phyloP scores from a whole-genome alignment of 345 rosid species.

The Leavenworthia alabamica region DNA sequence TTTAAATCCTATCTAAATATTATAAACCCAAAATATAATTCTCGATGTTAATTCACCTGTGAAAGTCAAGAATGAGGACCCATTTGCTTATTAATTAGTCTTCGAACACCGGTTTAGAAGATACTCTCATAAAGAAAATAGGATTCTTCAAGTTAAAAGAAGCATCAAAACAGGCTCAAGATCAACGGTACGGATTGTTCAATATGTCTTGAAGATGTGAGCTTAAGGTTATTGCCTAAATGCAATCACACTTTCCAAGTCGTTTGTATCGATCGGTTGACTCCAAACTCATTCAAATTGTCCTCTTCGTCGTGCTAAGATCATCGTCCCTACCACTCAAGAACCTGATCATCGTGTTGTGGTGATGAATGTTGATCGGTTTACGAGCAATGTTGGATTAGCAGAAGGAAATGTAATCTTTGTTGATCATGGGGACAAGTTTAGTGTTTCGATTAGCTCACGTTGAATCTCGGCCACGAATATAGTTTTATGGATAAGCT shows the following conservation, averaged over 20 bases:
- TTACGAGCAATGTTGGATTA: slow-evolving; percentile 25
- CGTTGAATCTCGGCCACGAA: slow-evolving; percentile 42
- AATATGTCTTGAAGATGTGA: slow-evolving; percentile 78
- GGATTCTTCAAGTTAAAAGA: slow-evolving; percentile 56
- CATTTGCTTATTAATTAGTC: slow-evolving; percentile 58
- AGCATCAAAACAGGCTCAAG: slow-evolving; percentile 31
- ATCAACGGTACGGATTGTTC: slow-evolving; percentile 71
- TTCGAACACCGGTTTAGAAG: slow-evolving; percentile 68
- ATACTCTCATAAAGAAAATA: slow-evolving; percentile 66
- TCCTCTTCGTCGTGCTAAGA: slow-evolving; percentile 77
- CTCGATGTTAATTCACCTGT: slow-evolving; percentile 36
- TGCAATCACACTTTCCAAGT: slow-evolving; percentile 84
- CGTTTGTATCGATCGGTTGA: slow-evolving; percentile 86
- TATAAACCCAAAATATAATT: too few relatives aligned
- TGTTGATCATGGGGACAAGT: slow-evolving; percentile 37
- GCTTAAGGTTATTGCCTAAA: slow-evolving; percentile 73
- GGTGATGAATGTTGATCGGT: slow-evolving; percentile 25
- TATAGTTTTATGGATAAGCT: slow-evolving; percentile 27
- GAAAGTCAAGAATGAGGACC: slow-evolving; percentile 33
- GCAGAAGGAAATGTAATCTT: slow-evolving; percentile 25
- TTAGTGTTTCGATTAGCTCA: slow-evolving; percentile 40
- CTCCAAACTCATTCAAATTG: slow-evolving; percentile 80
- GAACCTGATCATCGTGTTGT: slow-evolving; percentile 23
- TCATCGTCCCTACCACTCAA: slow-evolving; percentile 35
- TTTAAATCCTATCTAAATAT: too few relatives aligned